These are phyloP conservation scores for Nevesoporus exiguus DNA, from an alignment of 768 basidiomycete genomes.

Conservation along the genomic window DNA sequence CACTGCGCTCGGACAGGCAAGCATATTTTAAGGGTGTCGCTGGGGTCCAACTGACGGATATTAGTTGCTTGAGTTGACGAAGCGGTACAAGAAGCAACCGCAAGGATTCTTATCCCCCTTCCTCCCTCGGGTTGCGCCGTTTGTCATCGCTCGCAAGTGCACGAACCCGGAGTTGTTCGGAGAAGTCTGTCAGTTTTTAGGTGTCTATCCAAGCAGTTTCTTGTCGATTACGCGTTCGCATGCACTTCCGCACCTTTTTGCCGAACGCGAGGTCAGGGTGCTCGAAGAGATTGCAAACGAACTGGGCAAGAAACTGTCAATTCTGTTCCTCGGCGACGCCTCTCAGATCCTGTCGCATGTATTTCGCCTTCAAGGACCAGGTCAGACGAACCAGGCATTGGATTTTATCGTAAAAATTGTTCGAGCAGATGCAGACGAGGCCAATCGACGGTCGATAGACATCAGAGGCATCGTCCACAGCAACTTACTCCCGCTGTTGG, in stretches of 20 bases:
- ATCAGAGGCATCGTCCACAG: constrained; percentile 58
- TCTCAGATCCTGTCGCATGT: constrained; percentile 63
- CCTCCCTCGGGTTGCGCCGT: constrained; percentile 62
- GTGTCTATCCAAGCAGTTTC: constrained; percentile 54
- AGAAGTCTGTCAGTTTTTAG: constrained; percentile 70
- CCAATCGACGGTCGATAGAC: constrained; percentile 34
- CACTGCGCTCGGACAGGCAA: constrained; percentile 63
- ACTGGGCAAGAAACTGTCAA: constrained; percentile 41
- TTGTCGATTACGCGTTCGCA: constrained; percentile 58
- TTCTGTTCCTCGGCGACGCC: constrained; percentile 54
- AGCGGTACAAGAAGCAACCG: constrained; percentile 54
- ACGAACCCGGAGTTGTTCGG: constrained; percentile 55
- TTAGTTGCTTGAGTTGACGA: constrained; percentile 59
- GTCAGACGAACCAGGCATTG: constrained; percentile 56
- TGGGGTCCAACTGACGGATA: constrained; percentile 1
- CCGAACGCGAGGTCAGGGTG: constrained; percentile 51
- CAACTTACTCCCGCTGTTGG: constrained; percentile 65
- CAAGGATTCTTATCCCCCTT: constrained; percentile 71
- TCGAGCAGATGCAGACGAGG: constrained; percentile 39
- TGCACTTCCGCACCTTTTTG: constrained; percentile 70
- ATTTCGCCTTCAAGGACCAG: constrained; percentile 54
- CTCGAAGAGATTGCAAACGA: constrained; percentile 61
- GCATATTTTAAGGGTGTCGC: constrained; percentile 4
- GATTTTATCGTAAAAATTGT: constrained; percentile 62
- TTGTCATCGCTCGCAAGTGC: constrained; percentile 56